Evolutionary conservation across 495 filamentous ascomycete species (phyloP).

Genomic region (Neurospora pannonica): DNA sequence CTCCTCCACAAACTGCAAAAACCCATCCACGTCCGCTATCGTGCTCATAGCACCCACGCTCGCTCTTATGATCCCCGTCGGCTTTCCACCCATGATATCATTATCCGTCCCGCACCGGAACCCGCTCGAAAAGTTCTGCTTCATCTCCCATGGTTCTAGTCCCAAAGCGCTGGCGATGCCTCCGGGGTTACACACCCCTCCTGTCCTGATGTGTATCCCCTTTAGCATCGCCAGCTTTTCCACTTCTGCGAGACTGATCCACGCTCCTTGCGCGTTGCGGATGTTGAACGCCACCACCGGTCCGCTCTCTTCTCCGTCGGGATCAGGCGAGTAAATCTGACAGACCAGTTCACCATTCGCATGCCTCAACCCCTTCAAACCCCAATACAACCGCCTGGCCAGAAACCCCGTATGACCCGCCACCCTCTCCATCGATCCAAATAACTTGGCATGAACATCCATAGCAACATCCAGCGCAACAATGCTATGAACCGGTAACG

Average conservation of each 20-base stretch:
- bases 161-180: conserved; percentile 62
- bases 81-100: conserved; percentile 72
- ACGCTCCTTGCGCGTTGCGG: conserved; percentile 52
- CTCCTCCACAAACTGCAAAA: conserved; percentile 64
- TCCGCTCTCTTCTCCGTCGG: conserved; percentile 40
- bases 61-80: conserved; percentile 75
- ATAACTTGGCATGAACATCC: conserved; percentile 54
- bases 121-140: conserved; percentile 62
- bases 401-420: conserved; percentile 67
- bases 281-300: conserved; percentile 83
- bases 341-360: conserved; percentile 59
- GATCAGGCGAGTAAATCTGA: conserved; percentile 47
- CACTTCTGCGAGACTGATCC: conserved; percentile 73
- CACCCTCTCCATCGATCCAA: conserved; percentile 57
- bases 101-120: conserved; percentile 70
- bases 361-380: conserved; percentile 53
- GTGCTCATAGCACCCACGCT: conserved; percentile 88
- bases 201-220: conserved; percentile 72
- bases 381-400: conserved; percentile 46
- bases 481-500: conserved; percentile 80
- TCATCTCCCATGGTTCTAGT: conserved; percentile 69
- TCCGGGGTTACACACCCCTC: conserved; percentile 85
- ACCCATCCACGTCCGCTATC: conserved; percentile 57
- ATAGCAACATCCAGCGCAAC: conserved; percentile 69
- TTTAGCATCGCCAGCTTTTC: conserved; percentile 74